These are phyloP conservation scores for Wallacemonas sp. DNA, from an alignment of 208 protist genomes.

Conservation along the genomic window DNA sequence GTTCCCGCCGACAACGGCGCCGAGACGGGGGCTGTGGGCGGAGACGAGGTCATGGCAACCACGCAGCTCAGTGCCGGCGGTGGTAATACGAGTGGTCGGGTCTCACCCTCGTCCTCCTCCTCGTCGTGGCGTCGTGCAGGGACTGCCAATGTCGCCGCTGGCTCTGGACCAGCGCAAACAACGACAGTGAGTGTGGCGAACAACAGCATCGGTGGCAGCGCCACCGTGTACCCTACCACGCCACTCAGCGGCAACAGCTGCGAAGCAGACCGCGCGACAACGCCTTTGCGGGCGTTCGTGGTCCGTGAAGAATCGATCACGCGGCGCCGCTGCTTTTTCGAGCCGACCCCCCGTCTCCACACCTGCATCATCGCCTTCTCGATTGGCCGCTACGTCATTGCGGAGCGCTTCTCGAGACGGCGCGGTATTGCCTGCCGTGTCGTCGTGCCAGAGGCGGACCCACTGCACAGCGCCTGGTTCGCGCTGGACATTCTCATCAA, in stretches of 20 bases:
- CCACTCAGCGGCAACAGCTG: neutral
- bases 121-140: too few relatives aligned
- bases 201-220: neutral
- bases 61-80: too few relatives aligned
- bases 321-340: conserved; percentile 34
- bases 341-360: conserved; percentile 45
- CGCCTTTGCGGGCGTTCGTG: neutral
- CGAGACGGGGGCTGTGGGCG: too few relatives aligned
- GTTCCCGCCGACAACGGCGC: conserved; percentile 16
- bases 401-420: conserved; percentile 56
- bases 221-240: neutral
- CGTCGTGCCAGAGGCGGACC: conserved; percentile 37
- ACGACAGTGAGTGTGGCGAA: too few relatives aligned
- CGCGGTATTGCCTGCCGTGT: conserved; percentile 60
- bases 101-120: too few relatives aligned
- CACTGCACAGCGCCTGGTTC: conserved; percentile 60
- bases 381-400: conserved; percentile 90
- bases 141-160: too few relatives aligned
- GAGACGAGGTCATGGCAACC: too few relatives aligned
- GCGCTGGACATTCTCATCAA: conserved; percentile 89
- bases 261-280: neutral
- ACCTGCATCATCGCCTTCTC: conserved; percentile 78
- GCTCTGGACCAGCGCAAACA: too few relatives aligned
- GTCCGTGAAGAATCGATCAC: neutral
- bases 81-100: too few relatives aligned